Evolutionary conservation across 1,284 basidiomycete species (phyloP).

Genomic region (Serendipita sp.): DNA sequence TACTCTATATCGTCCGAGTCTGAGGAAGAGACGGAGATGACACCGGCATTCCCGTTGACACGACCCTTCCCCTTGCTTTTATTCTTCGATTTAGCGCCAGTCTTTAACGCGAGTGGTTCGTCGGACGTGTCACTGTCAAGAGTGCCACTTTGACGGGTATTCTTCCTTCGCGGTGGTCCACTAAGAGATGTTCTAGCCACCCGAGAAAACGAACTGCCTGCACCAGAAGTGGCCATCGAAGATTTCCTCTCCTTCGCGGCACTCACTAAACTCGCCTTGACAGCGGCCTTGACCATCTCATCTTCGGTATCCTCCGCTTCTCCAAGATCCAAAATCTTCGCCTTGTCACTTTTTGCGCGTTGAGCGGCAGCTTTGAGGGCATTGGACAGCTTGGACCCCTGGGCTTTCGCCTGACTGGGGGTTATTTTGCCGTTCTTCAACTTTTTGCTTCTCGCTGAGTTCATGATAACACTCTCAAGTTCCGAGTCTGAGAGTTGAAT

Average conservation of each 20-base stretch:
- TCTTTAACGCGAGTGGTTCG: slow-evolving; percentile 20
- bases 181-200: slow-evolving; percentile 24
- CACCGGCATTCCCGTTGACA: slow-evolving; percentile 16
- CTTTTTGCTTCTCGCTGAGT: background rate
- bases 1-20: slow-evolving; percentile 24
- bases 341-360: background rate
- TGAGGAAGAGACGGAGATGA: slow-evolving; percentile 7
- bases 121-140: slow-evolving; percentile 20
- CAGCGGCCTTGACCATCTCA: slow-evolving; percentile 41
- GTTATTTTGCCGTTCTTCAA: background rate
- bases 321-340: background rate
- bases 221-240: slow-evolving; percentile 24
- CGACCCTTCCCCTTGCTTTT: slow-evolving; percentile 22
- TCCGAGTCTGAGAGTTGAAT: background rate
- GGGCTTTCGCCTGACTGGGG: background rate
- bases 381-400: background rate
- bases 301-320: slow-evolving; percentile 29
- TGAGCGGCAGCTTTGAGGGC: background rate
- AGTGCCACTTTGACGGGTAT: slow-evolving; percentile 3
- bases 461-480: background rate
- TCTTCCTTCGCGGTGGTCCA: slow-evolving; percentile 15
- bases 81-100: slow-evolving; percentile 23
- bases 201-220: slow-evolving; percentile 26
- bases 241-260: slow-evolving; percentile 22
- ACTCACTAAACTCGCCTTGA: slow-evolving; percentile 37